Evolutionary conservation across 306 rosid species (phyloP), one percentile per base, ranked within the genome.

Genomic region (Cicer judaicum): DNA sequence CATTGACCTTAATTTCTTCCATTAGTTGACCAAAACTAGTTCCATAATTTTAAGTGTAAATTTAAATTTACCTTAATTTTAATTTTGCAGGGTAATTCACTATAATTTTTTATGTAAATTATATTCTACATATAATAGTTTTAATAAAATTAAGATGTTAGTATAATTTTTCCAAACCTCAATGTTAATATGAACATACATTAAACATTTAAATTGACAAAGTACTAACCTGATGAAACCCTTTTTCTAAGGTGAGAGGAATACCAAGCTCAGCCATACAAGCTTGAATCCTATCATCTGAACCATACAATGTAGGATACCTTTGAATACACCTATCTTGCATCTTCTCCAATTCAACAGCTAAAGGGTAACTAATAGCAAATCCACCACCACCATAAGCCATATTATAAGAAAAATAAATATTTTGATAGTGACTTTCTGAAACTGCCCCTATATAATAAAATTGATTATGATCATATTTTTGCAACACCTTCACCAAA

Each of bases 211-310:
- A 29, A 29, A 29, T 4, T 24, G 0, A 59, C 9, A 64, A 11
- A 70, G 5, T 48, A 56, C 83, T 79, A 36, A 91, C 96, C 90
- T 91, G 93, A 71, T 91, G 93, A 77, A 91, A 91, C 8, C 96
- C 96, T 46, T 54, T 61, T 29, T 91, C 89, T 38, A 15, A 72
- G 64, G 96, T 87, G 54, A 91, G 90, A 8, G 93, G 96, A 41
- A 91, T 87, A 36, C 96, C 96, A 14, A 91, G 88, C 78, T 89
- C 93, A 9, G 90, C 85, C 93, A 88, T 85, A 48, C 93, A 91
- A 56, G 96, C 96, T n/a, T 87, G 96, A 59, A 91, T 77, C 80
- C 89, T 64, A 36, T 85, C 90, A 75, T 91, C 93, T 1, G 96
- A 90, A 9, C 90, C 87, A 65, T 62, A 91, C 84, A 87, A 73